phyloP scores from a whole-genome alignment of 805 yeast genomes.

The Candida sonorensis region DNA sequence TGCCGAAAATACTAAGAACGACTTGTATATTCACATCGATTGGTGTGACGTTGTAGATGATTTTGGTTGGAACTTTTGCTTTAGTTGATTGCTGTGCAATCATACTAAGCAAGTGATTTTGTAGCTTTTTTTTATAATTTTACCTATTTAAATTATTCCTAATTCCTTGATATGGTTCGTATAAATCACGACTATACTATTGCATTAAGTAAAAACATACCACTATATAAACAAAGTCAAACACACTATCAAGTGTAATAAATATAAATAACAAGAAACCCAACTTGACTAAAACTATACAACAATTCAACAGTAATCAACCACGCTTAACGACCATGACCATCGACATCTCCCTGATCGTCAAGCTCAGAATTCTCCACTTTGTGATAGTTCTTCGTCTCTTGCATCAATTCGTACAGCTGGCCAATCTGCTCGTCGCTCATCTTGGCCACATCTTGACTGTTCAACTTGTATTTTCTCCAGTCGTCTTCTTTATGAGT shows the following conservation, averaged over 20 bases:
- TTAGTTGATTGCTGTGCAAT: constrained; percentile 21
- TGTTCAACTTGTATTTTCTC: constrained; percentile 56
- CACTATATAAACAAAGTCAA: no score
- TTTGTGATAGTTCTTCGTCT: constrained; percentile 34
- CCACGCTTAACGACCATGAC: not conserved
- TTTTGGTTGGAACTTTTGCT: constrained; percentile 34
- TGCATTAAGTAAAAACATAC: no score
- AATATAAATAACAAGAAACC: not conserved
- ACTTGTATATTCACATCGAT: constrained; percentile 32
- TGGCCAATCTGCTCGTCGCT: constrained; percentile 87
- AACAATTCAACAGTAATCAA: not conserved
- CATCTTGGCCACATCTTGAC: constrained; percentile 69
- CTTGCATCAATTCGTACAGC: constrained; percentile 72
- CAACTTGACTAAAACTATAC: not conserved
- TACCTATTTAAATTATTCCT: no score
- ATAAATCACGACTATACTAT: no score
- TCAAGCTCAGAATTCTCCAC: constrained; percentile 4
- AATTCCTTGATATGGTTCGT: no score
- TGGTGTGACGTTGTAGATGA: constrained; percentile 35
- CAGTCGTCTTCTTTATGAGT: constrained; percentile 48
- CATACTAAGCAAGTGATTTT: no score
- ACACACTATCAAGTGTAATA: no score
- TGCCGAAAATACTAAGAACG: no score
- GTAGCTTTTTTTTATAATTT: no score
- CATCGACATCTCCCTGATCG: not conserved